Evolutionary conservation across 1,139 yeast species (phyloP).

Genomic region (Debaryomycetaceae sp.): DNA sequence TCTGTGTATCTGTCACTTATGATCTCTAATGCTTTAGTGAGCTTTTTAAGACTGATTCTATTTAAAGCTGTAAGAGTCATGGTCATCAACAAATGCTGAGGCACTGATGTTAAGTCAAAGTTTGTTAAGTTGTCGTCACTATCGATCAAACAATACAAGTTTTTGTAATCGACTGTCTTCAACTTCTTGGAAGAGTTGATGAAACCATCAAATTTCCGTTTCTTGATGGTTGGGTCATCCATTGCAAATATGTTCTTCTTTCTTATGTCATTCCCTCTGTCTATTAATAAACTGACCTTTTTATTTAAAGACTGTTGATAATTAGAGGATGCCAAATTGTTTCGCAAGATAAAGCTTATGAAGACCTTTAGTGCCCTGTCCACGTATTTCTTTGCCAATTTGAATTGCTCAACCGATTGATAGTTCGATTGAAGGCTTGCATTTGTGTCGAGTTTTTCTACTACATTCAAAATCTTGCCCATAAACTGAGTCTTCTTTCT

Average conservation of each 20-base stretch:
- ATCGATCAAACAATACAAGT: conserved; percentile 60
- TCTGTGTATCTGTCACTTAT: conserved; percentile 56
- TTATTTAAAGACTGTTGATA: conserved; percentile 26
- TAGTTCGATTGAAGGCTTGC: conserved; percentile 43
- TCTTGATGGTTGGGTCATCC: conserved; percentile 30
- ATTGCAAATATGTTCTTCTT: conserved; percentile 34
- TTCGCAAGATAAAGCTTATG: conserved; percentile 32
- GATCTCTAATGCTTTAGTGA: conserved; percentile 67
- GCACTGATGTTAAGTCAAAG: conserved; percentile 68
- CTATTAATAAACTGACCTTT: conserved; percentile 26
- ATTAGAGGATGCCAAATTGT: conserved; percentile 31
- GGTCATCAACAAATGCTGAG: conserved; percentile 58
- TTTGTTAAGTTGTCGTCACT: conserved; percentile 55
- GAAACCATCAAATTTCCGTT: conserved; percentile 40
- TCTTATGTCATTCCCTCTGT: conserved; percentile 41
- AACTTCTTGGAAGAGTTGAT: conserved; percentile 27
- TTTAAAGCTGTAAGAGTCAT: conserved; percentile 65
- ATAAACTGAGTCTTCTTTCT: conserved; percentile 56
- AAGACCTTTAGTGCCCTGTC: conserved; percentile 40
- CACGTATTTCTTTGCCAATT: conserved; percentile 38
- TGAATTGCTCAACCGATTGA: conserved; percentile 42
- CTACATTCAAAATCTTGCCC: conserved; percentile 37
- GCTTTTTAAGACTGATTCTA: conserved; percentile 47
- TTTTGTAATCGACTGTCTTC: conserved; percentile 32
- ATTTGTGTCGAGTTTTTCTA: conserved; percentile 38